These are phyloP conservation scores for Apiospora kogelbergensis DNA, from an alignment of 2,329 filamentous ascomycete species.

Conservation along the genomic window DNA sequence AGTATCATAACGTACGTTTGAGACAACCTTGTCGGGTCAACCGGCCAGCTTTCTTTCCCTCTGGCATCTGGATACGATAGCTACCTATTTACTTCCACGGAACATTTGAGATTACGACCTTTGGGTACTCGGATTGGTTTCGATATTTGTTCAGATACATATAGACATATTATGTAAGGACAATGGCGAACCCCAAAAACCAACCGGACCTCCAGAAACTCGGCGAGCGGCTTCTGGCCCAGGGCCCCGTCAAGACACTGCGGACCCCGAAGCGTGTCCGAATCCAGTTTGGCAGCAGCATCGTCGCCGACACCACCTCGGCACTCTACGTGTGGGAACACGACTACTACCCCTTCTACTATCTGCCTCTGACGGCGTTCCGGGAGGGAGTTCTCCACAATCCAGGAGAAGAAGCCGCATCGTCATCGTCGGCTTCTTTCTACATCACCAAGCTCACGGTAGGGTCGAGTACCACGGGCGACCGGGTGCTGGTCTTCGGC, in stretches of 20 bases:
- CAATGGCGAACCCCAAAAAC: conserved; percentile 16
- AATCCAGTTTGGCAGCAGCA: conserved; percentile 27
- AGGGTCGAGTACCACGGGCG: conserved; percentile 15
- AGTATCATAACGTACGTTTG: not conserved
- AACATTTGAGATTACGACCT: too few relatives aligned
- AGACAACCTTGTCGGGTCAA: not conserved
- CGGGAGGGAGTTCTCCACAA: conserved; percentile 12
- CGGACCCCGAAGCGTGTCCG: conserved; percentile 32
- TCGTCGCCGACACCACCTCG: conserved; percentile 33
- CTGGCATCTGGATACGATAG: not conserved
- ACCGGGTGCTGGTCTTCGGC: conserved; percentile 25
- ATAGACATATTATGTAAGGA: not conserved
- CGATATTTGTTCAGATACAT: not conserved
- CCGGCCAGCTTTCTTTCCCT: not conserved
- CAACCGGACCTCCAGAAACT: conserved; percentile 24
- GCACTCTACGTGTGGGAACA: conserved; percentile 39
- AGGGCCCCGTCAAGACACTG: conserved; percentile 32
- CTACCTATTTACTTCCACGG: not conserved
- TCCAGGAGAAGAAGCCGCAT: not conserved
- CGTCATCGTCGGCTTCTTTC: not conserved
- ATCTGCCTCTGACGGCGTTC: conserved; percentile 28
- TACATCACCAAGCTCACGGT: not conserved
- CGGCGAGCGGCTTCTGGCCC: conserved; percentile 21
- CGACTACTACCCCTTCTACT: conserved; percentile 33
- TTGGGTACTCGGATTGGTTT: not conserved